phyloP scores from a whole-genome alignment of 2,329 filamentous ascomycete species.

The Phyllosticta capitalensis region DNA sequence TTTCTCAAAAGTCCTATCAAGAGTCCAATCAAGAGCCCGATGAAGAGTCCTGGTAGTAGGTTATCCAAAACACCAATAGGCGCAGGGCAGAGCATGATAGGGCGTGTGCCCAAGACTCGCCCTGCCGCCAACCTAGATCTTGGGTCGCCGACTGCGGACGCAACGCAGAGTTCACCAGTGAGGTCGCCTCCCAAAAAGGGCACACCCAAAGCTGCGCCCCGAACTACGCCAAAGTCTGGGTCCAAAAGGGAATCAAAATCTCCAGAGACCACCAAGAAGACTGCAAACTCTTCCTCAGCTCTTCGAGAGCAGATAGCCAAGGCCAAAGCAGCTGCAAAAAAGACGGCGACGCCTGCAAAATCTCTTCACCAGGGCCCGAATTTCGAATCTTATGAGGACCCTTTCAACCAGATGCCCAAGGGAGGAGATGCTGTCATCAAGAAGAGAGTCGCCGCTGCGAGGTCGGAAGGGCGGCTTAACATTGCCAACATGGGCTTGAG shows the following conservation, averaged over 20 bases:
- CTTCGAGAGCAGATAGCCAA: slow-evolving; percentile 87
- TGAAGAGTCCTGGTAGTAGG: slow-evolving; percentile 13
- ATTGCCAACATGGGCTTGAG: slow-evolving; percentile 76
- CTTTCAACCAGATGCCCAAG: slow-evolving; percentile 58
- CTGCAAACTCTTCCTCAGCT: slow-evolving; percentile 63
- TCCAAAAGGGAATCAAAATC: background rate
- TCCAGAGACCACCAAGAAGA: slow-evolving; percentile 27
- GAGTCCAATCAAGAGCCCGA: background rate
- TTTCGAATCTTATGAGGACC: slow-evolving; percentile 55
- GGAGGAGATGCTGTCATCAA: slow-evolving; percentile 59
- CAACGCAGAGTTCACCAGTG: background rate
- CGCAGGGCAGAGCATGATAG: slow-evolving; percentile 27
- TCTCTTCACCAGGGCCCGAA: slow-evolving; percentile 20
- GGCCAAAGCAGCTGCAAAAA: slow-evolving; percentile 57
- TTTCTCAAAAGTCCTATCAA: background rate
- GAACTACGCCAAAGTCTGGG: background rate
- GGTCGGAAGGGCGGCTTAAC: slow-evolving; percentile 73
- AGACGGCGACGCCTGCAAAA: slow-evolving; percentile 3
- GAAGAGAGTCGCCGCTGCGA: slow-evolving; percentile 62
- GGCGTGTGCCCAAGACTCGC: slow-evolving; percentile 20
- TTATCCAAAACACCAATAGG: slow-evolving; percentile 18
- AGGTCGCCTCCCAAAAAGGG: background rate
- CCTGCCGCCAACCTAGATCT: slow-evolving; percentile 24
- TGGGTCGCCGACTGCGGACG: background rate
- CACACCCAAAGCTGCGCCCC: background rate